These are phyloP conservation scores for Citrus medica DNA, from an alignment of 345 rosid genomes.

Conservation along the genomic window DNA sequence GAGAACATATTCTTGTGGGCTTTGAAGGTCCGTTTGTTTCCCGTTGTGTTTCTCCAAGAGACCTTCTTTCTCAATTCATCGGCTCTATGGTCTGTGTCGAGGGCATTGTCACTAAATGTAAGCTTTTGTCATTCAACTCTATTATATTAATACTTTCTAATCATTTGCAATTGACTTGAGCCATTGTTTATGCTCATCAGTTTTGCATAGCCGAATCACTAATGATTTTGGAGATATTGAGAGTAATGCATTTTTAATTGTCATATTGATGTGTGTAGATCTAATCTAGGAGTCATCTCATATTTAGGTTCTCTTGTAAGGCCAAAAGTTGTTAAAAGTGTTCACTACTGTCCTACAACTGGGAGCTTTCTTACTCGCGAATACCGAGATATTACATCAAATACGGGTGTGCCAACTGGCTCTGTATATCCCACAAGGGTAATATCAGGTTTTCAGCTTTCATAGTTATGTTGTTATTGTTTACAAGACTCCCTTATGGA, in stretches of 20 bases:
- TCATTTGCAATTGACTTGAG: background rate
- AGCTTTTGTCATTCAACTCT: background rate
- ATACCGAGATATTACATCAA: slow-evolving; percentile 89
- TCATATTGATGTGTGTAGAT: background rate
- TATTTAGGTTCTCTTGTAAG: slow-evolving; percentile 94
- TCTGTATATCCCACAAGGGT: slow-evolving; percentile 99
- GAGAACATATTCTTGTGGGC: slow-evolving; percentile 76
- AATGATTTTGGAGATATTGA: background rate
- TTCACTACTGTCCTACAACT: slow-evolving; percentile 86
- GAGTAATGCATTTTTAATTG: background rate
- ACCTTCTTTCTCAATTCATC: slow-evolving; percentile 86
- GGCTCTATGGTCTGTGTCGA: slow-evolving; percentile 97
- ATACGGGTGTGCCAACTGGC: slow-evolving; percentile 89
- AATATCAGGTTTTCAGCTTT: slow-evolving; percentile 21
- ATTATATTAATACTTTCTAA: background rate
- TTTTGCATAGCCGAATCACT: background rate
- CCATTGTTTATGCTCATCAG: background rate
- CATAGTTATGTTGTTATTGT: background rate
- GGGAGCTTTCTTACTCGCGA: slow-evolving; percentile 73
- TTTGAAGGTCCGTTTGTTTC: slow-evolving; percentile 97
- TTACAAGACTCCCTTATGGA: slow-evolving; percentile 10
- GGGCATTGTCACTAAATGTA: slow-evolving; percentile 97
- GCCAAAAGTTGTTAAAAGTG: slow-evolving; percentile 97
- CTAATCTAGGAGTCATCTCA: background rate
- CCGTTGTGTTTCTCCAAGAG: slow-evolving; percentile 90